phyloP scores from a whole-genome alignment of 176 grass and related monocot genomes.

The Bromus sterilis region DNA sequence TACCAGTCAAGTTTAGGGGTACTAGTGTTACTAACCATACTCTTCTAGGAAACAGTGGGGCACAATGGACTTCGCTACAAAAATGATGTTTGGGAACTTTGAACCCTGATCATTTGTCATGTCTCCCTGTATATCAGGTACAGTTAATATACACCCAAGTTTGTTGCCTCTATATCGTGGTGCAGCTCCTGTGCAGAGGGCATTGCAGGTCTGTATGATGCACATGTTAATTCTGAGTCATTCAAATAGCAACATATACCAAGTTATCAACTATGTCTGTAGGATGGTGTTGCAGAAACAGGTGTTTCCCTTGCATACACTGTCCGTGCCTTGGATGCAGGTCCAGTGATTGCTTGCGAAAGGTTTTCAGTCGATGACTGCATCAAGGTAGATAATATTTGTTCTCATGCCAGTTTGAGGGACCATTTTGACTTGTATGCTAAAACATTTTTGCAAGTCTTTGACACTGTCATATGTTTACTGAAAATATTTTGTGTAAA shows the following conservation, averaged over 20 bases:
- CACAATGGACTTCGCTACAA: background rate
- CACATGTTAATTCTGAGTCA: background rate
- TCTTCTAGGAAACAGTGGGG: background rate
- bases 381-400: constrained; percentile 56
- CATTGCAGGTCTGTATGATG: constrained; percentile 64
- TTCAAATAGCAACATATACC: background rate
- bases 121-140: constrained; percentile 41
- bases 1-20: background rate
- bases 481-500: background rate
- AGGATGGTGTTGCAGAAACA: constrained; percentile 94
- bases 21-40: background rate
- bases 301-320: constrained; percentile 98
- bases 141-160: constrained; percentile 96
- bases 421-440: background rate
- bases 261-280: constrained; percentile 24
- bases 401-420: constrained; percentile 9
- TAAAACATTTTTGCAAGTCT: constrained; percentile 1
- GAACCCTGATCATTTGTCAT: background rate
- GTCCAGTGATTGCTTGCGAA: constrained; percentile 77
- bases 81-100: background rate
- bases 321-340: constrained; percentile 75
- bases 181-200: constrained; percentile 97
- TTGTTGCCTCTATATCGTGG: constrained; percentile 88
- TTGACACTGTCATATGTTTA: background rate
- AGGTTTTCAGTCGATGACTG: constrained; percentile 61